phyloP scores from a whole-genome alignment of 208 protist genomes.

The Lotmaria passim region DNA sequence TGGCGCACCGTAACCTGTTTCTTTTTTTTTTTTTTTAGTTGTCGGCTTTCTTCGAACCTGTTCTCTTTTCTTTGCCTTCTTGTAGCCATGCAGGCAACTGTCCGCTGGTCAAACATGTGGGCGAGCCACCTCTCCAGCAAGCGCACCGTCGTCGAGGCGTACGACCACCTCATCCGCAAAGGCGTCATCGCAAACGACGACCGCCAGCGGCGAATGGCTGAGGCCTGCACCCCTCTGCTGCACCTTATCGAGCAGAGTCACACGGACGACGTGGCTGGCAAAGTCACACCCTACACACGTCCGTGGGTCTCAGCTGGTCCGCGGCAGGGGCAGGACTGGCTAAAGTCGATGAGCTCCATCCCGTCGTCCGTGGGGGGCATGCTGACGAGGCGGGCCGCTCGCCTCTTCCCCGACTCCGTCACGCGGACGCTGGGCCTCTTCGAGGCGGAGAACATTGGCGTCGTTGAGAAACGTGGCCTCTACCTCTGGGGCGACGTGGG shows the following conservation, averaged over 20 bases:
- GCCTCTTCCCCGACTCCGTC: conserved; percentile 27
- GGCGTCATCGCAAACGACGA: conserved; percentile 57
- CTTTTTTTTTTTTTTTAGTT: not conserved
- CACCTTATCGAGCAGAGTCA: conserved; percentile 41
- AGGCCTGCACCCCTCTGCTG: conserved; percentile 70
- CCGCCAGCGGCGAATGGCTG: conserved; percentile 61
- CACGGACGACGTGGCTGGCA: conserved; percentile 21
- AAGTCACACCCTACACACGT: conserved; percentile 9
- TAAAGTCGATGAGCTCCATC: not conserved
- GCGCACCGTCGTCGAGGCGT: conserved; percentile 64
- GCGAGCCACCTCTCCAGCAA: conserved; percentile 51
- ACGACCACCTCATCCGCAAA: conserved; percentile 73
- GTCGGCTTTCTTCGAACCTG: no score
- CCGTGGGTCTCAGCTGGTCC: not conserved
- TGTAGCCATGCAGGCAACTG: conserved; percentile 21
- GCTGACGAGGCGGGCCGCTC: not conserved
- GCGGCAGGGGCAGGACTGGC: not conserved
- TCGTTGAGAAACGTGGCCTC: conserved; percentile 70
- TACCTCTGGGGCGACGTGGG: conserved; percentile 95
- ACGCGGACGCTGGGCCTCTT: conserved; percentile 40
- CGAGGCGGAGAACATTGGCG: conserved; percentile 63
- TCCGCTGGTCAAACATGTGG: conserved; percentile 45
- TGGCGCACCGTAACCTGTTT: not conserved
- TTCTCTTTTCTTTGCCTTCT: not conserved
- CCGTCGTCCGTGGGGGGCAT: not conserved